Evolutionary conservation across 768 basidiomycete genomes (phyloP), one percentile per base, ranked within the genome.

Genomic region (Lactarius sanguifluus): DNA sequence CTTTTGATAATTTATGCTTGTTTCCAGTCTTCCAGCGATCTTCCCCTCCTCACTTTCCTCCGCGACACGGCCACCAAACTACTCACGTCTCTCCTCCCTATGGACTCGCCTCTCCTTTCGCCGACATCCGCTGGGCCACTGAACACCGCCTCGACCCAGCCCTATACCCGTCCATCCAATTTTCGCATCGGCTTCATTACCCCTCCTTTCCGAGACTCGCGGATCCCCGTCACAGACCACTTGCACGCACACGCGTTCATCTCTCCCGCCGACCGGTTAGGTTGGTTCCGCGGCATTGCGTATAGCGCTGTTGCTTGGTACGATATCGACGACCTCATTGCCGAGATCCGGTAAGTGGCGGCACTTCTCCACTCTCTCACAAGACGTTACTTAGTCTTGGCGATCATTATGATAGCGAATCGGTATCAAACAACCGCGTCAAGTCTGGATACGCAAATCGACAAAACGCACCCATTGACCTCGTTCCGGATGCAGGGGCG

Each of bases 221-320:
- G 89, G 74, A 90, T 91, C 50, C 90, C 91, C 16, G 84, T 92
- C 57, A 88, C 86, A 32, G 90, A 91, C 75, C 90, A 92, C 73
- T 81, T 91, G 32, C 90, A 92, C 73, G 85, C 84, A 1, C 91
- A 92, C 75, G 90, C 88, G 7, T 91, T 85, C 73, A 81, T 91
- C 59, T 79, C 78, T 15, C 85, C 87, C 13, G 79, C 85, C 8
- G 87, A 92, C 74, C 78, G 82, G 38, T 77, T 86, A 72, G 88
- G 89, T 59, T 92, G 89, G 90, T 88, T 85, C 84, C 79, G 90
- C 71, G 80, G 82, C 41, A 75, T 90, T 23, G 88, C 85, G 9
- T 91, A 87, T 74, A 81, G 86, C 12, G 79, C 86, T 8, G 65
- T 91, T 43, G 88, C 87, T 1, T 91, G 90, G 89, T 91, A 91